phyloP scores from a whole-genome alignment of 768 basidiomycete genomes.

The Boletus pseudo-olivaceus region DNA sequence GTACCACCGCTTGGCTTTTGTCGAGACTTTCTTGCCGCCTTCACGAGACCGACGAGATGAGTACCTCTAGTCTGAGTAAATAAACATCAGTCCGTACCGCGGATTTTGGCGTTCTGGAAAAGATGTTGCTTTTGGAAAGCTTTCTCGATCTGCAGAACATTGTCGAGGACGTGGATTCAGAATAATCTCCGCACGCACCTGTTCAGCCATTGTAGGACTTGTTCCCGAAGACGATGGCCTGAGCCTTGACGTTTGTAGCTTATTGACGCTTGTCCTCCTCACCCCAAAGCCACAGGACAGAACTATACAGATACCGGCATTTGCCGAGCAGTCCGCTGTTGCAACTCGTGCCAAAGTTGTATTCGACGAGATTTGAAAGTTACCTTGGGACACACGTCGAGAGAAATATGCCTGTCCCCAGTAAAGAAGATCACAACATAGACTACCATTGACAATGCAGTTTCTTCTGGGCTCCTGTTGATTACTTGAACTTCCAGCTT shows the following conservation, averaged over 20 bases:
- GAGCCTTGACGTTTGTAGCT: background rate
- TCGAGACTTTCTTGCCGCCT: conserved; percentile 86
- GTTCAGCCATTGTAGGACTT: conserved; percentile 53
- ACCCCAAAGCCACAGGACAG: conserved; percentile 34
- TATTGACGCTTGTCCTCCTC: background rate
- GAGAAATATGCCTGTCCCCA: background rate
- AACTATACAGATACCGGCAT: conserved; percentile 42
- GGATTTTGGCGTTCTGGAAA: conserved; percentile 95
- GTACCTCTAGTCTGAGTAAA: conserved; percentile 1
- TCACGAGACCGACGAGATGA: conserved; percentile 15
- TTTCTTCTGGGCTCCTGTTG: background rate
- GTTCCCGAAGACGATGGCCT: conserved; percentile 5
- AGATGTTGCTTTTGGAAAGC: conserved; percentile 97
- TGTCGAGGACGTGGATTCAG: background rate
- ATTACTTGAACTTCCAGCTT: background rate
- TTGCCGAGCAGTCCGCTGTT: conserved; percentile 20
- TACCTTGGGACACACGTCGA: background rate
- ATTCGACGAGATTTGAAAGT: background rate
- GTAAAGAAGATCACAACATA: background rate
- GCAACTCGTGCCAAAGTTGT: too few relatives aligned
- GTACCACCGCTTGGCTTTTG: conserved; percentile 97
- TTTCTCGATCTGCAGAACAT: conserved; percentile 75
- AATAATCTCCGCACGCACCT: conserved; percentile 37
- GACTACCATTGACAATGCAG: background rate
- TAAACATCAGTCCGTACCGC: conserved; percentile 56